These are phyloP conservation scores for Syzygium jambos DNA, from an alignment of 345 rosid species.

Conservation along the genomic window DNA sequence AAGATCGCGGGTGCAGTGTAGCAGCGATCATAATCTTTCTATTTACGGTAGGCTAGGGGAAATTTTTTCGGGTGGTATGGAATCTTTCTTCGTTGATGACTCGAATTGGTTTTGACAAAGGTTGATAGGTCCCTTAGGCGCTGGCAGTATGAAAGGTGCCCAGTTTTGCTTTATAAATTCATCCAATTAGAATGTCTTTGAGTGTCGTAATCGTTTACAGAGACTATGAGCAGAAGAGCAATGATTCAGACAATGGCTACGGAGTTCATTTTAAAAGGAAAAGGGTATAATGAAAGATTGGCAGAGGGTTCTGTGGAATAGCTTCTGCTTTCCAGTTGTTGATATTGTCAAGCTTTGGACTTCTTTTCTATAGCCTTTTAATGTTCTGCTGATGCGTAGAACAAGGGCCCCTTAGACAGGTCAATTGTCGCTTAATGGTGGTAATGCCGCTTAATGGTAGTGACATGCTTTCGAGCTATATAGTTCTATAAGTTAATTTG, in stretches of 20 bases:
- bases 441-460: background rate
- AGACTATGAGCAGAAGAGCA: background rate
- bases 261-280: background rate
- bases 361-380: background rate
- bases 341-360: background rate
- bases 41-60: background rate
- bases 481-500: too few species aligned
- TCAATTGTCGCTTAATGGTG: background rate
- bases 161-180: background rate
- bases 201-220: background rate
- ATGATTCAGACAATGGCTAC: background rate
- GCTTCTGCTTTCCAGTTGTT: background rate
- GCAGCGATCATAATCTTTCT: background rate
- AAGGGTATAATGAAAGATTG: background rate
- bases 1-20: background rate
- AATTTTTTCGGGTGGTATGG: background rate
- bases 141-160: background rate
- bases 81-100: background rate
- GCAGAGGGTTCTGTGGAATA: background rate
- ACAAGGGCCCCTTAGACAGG: background rate
- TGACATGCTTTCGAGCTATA: too few species aligned
- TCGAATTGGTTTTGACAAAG: background rate
- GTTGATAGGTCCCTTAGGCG: background rate
- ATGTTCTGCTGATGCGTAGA: background rate
- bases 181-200: background rate